These are phyloP conservation scores for Chrysopogon serrulatus DNA, from an alignment of 176 grass and related monocot genomes.

Conservation along the genomic window DNA sequence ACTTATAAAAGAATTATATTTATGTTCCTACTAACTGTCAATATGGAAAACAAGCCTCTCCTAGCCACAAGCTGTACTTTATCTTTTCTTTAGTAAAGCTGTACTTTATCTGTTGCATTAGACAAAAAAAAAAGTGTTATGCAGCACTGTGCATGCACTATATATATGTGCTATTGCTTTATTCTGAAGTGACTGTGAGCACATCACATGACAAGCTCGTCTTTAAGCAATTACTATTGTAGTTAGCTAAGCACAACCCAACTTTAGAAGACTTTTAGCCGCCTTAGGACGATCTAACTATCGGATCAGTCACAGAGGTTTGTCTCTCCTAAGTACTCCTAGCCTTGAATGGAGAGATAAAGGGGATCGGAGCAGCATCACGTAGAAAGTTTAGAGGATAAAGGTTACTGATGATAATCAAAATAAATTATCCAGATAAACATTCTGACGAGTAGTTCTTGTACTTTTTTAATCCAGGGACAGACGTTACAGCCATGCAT, in stretches of 20 bases:
- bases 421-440: background rate
- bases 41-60: background rate
- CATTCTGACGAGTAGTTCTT: background rate
- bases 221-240: constrained; percentile 11
- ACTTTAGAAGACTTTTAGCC: constrained; percentile 29
- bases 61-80: background rate
- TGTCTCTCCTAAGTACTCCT: constrained; percentile 14
- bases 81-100: no score
- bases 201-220: background rate
- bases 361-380: background rate
- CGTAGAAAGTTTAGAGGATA: background rate
- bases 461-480: background rate
- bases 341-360: background rate
- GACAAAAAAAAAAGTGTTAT: background rate
- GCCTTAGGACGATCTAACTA: constrained; percentile 35
- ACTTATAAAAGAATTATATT: background rate
- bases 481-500: constrained; percentile 14
- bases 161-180: constrained; percentile 25
- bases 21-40: background rate
- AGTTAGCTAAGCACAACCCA: constrained; percentile 18
- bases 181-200: constrained; percentile 4
- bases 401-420: background rate
- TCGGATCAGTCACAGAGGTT: constrained; percentile 18
- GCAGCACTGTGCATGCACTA: background rate
- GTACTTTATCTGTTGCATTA: background rate